A percentile compares a stretch with the other conserved stretches of the same genome.
phyloP scores from a whole-genome alignment of 495 filamentous ascomycete genomes.

The Bacidia gigantensis region DNA sequence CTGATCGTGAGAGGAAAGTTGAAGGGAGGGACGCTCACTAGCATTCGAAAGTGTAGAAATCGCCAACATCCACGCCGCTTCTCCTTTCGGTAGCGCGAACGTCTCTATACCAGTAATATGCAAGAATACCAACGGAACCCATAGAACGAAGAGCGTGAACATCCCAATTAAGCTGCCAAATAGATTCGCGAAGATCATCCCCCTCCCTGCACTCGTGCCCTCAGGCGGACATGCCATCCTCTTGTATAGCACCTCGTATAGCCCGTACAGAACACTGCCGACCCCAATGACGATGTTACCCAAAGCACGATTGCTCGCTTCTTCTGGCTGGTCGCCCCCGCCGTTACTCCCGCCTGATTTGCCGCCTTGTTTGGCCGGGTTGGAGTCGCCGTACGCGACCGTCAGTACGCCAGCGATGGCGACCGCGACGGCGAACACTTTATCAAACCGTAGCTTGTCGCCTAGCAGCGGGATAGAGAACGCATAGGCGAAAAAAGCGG shows the following conservation, averaged over 20 bases:
- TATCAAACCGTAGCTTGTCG: constrained; percentile 66
- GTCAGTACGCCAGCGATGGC: constrained; percentile 81
- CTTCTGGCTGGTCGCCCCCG: constrained; percentile 28
- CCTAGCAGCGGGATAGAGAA: constrained; percentile 83
- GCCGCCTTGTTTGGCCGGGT: constrained; percentile 34
- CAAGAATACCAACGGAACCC: constrained; percentile 80
- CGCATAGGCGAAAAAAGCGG: constrained; percentile 93
- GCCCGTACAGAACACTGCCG: constrained; percentile 87
- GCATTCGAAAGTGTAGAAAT: constrained; percentile 77
- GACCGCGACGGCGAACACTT: constrained; percentile 67
- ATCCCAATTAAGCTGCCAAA: constrained; percentile 74
- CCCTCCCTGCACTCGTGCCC: constrained; percentile 60
- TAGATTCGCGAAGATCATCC: constrained; percentile 84
- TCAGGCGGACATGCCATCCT: constrained; percentile 83
- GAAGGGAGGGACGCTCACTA: constrained; percentile 35
- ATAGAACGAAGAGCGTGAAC: constrained; percentile 76
- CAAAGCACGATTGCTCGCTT: constrained; percentile 47
- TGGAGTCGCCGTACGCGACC: constrained; percentile 75
- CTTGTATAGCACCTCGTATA: constrained; percentile 97
- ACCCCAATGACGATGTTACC: constrained; percentile 88
- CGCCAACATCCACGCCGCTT: constrained; percentile 62
- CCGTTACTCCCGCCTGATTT: constrained; percentile 36
- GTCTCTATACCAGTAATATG: constrained; percentile 63
- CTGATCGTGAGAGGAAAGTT: too few species aligned
- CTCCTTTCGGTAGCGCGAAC: constrained; percentile 66